Base-by-base conservation (phyloP, 2,329 filamentous ascomycete genomes). In the Sporothrix dimorphospora region DNA sequence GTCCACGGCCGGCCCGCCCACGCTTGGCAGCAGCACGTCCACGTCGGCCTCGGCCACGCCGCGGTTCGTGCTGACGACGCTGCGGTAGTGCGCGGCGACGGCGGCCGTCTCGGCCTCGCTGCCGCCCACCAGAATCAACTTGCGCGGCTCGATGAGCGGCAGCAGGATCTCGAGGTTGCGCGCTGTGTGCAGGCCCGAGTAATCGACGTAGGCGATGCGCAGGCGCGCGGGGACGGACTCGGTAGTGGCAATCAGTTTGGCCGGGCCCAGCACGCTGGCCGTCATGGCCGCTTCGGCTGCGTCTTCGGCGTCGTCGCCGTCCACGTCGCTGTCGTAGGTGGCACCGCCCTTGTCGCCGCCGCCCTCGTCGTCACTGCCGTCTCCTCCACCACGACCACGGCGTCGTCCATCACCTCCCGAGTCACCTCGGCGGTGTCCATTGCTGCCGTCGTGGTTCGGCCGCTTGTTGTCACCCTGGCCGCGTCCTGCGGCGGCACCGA, bases 91-190 rank as follows among this genome's bases (percentile, higher is more conserved):
- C 9, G 88, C 86, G 1, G 95, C 94, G 27, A 98, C 86, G 1
- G 89, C 85, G 72, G 88, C 82, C 0, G 95, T 98, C 80, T 99
- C 96, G 21, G 91, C 88, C 74, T 88, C 85, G 78, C 88, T 91
- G 38, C 96, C 96, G 40, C 91, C 92, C 2, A 97, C 89, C n/a
- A 99, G 86, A 75, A 99, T 97, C 69, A 99, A 87, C 80, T 99
- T 99, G 71, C 95, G 91, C 6, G 96, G 96, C 78, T 94, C 91
- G 76, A 99, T 97, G 6, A 98, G 87, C 0, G 96, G 96, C 67
- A 99, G 94, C 70, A 99, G 83, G 91, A 98, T 98, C 81, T 95
- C 93, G 66, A 99, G 84, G 80, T 94, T 97, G 76, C 95, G 92
- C 80, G 94, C 94, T 79, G 98, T 96, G 80, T 98, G 95, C 30